phyloP scores from a whole-genome alignment of 1,284 basidiomycete species.

The Peniophora sp. region DNA sequence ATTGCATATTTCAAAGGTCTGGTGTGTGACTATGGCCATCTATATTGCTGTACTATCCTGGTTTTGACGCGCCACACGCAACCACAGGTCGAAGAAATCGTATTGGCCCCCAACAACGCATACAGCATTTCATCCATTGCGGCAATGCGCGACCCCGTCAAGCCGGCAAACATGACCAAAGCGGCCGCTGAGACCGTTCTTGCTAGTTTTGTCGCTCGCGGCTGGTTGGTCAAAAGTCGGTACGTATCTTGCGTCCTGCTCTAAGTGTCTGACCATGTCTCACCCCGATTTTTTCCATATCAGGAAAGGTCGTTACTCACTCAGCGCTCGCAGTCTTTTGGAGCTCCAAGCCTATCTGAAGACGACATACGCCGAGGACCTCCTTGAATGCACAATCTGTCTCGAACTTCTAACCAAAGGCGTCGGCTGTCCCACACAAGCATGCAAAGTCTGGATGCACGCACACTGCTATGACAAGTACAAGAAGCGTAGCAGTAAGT shows the following conservation, averaged over 20 bases:
- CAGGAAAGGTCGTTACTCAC: conserved; percentile 59
- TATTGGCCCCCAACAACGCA: conserved; percentile 66
- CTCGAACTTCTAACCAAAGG: conserved; percentile 65
- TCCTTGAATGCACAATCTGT: conserved; percentile 72
- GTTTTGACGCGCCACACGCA: neutral
- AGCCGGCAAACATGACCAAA: conserved; percentile 63
- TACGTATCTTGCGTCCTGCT: conserved; percentile 28
- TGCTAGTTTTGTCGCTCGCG: conserved; percentile 72
- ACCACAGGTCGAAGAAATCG: conserved; percentile 76
- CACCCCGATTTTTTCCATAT: neutral
- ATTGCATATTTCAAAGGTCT: conserved; percentile 78
- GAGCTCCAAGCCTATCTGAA: conserved; percentile 74
- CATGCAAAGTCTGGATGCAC: conserved; percentile 65
- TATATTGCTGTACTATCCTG: neutral
- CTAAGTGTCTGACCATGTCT: neutral
- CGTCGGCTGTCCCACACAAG: conserved; percentile 49
- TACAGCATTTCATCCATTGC: conserved; percentile 72
- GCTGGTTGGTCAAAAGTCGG: conserved; percentile 76
- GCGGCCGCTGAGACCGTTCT: conserved; percentile 68
- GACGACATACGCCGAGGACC: conserved; percentile 62
- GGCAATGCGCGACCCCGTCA: conserved; percentile 62
- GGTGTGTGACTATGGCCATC: conserved; percentile 33
- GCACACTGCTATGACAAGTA: conserved; percentile 52
- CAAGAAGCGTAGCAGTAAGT: conserved; percentile 29
- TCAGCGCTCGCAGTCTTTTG: conserved; percentile 66